Base-by-base conservation (phyloP, 2,329 filamentous ascomycete species). In the Boeremia lycopersici region DNA sequence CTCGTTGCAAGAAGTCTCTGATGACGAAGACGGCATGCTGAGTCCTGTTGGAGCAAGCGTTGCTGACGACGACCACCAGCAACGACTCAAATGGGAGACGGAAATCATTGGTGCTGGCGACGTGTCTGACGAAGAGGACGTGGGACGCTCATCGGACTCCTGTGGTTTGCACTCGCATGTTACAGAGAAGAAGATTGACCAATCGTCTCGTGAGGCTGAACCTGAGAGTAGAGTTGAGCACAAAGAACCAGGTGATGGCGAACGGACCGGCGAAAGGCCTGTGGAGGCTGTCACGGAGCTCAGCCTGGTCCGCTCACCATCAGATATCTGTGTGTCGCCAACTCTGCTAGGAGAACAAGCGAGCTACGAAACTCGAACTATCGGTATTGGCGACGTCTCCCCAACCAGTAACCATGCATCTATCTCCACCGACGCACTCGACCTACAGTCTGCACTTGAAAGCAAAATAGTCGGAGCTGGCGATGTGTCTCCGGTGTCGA, bases 401-500 rank as follows among this genome's bases (percentile, higher is more conserved):
- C 64, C 65, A n/a, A 56, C 48, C 4, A 52, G 42, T n/a, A 31
- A 50, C 19, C 35, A 23, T 7, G 35, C 19, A 23, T 17, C 17
- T 13, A 11, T 30, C 5, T 8, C 42, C 4, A 26, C 39, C 28
- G 35, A 52, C n/a, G 34, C 58, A 51, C 33, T 57, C 46, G 35
- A 58, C 51, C 25, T 70, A 13, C 52, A 55, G 26, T 49, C 52
- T 33, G 52, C 52, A 7, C 47, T 64, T 42, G 63, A 67, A 46
- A 69, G 61, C 30, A 61, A 64, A 40, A 28, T 60, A 10, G 62
- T 68, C 17, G 67, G 63, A 28, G 53, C 57, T 17, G 64, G 63
- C 25, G 67, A 71, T 38, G 60, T 69, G 8, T 69, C 68, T 43
- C 67, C 67, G 23, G 55, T 67, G 5, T 70, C 69, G 15, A 58